Evolutionary conservation across 1,284 basidiomycete genomes (phyloP), one percentile per base, ranked within the genome.

Genomic region (Boletus albobrunnescens): DNA sequence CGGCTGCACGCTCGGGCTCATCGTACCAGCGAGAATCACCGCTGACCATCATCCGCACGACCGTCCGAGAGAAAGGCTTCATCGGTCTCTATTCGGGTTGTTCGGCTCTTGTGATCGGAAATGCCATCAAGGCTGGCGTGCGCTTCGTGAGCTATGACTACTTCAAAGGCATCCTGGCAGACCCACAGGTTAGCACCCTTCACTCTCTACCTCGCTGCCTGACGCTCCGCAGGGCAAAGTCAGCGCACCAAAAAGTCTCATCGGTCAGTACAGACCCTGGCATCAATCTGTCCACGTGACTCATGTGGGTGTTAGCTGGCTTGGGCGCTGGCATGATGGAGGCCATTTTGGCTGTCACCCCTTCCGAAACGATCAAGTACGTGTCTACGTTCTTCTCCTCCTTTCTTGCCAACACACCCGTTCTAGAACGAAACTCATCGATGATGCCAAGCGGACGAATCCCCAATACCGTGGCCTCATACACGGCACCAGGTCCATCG

Each of bases 351-450:
- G 95, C 94, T 1, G 95, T 98, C 6, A 98, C 95, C 0, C 96
- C 95, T 1, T 94, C 91, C 8, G 95, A 99, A 69, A 98, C 95
- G 0, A 97, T 99, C 75, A 99, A 99, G 93, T 94, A 46, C 36
- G 86, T 68, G 22, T 31, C 8, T 24, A 6, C 28, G 4, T 19
- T 14, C 14, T 28, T 20, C n/a, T 19, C 28, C 13, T n/a, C 10
- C 16, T 24, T 6, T 9, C 22, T 1, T 31, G 8, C 47, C 23
- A n/a, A 47, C 31, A 22, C 11, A 11, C 33, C 9, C 33, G 14
- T 23, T 39, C 8, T 11, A 96, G 93, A 66, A 99, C 95, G n/a
- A 98, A 98, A 66, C 81, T 98, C 53, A 95, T 99, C 54, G 94
- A 95, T 63, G 95, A 98, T 59, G 84, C 91, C 5, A 92, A 94